Evolutionary conservation across 2,329 filamentous ascomycete species (phyloP), one percentile per base, ranked within the genome.

Genomic region (Diaporthe capsici): DNA sequence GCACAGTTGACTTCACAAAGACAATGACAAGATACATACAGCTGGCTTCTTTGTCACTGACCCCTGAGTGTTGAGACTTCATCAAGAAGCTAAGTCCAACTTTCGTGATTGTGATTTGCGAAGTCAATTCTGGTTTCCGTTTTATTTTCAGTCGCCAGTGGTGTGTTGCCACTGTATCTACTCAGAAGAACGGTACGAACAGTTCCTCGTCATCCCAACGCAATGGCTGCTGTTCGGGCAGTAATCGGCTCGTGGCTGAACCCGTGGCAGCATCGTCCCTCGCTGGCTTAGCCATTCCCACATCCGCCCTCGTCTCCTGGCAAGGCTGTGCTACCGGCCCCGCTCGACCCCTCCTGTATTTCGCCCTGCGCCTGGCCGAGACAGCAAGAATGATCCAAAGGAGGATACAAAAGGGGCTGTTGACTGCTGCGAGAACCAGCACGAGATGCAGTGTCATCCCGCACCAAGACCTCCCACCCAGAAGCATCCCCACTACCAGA

Each of bases 321-420:
- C 25, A 31, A 25, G 57, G 20, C 57, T 34, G 57, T n/a, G 20
- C 34, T 39, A 7, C 34, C 34, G 34, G 34, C 34, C 31, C 22
- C 15, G 28, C 20, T 13, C 31, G 34, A 22, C 31, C 34, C 20
- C 34, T 60, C 31, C 34, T 60, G 2, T 15, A 7, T 10, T 39
- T 39, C n/a, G 17, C 28, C 57, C 57, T 60, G 57, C 34, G 31
- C 57, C 34, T 60, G 34, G 57, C 34, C 57, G 57, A 60, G 57
- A 31, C 12, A n/a, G 57, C 57, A 60, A 60, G 57, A 39, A 60
- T 25, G 12, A 60, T 60, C 57, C 57, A 60, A 13, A 39, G 3
- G 20, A 60, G 34, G 34, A 60, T 39, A 60, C 57, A 60, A 12
- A 39, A 17, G 12, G 57, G 57, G 12, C 17, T n/a, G 34, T 60